Conservation (phyloP, 306 rosid genomes). For the Psophocarpus tetragonolobus region DNA sequence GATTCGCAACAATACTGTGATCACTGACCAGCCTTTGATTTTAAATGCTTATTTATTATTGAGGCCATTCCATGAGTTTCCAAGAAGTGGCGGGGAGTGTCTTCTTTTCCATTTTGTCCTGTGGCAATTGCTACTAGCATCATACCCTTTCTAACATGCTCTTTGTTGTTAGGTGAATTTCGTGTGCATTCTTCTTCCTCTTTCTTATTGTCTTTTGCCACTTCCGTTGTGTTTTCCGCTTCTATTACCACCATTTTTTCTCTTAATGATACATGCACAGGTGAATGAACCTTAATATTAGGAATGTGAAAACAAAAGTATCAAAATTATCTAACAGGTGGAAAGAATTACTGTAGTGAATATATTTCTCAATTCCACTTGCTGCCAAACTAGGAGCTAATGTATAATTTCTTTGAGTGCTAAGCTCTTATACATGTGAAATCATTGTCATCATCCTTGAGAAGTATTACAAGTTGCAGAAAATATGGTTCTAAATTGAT, state of each 20-base stretch:
- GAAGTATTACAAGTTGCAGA: conserved; percentile 7
- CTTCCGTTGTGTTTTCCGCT: neutral
- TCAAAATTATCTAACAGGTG: neutral
- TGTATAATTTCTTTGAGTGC: conserved; percentile 7
- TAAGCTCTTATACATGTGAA: conserved; percentile 16
- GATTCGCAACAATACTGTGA: neutral
- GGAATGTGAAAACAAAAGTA: conserved; percentile 9
- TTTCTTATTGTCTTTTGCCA: neutral
- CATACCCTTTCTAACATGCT: neutral
- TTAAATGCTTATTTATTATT: neutral
- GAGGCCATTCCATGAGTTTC: neutral
- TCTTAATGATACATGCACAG: neutral
- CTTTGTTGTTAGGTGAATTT: conserved; percentile 8
- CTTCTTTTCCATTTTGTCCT: neutral
- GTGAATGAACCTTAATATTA: neutral
- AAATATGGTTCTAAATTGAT: conserved; percentile 9
- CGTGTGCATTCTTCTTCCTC: neutral
- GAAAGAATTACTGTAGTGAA: neutral
- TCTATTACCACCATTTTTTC: neutral
- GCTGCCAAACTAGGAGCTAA: neutral
- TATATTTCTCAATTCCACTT: neutral
- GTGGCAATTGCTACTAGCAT: neutral
- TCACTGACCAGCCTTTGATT: conserved; percentile 5
- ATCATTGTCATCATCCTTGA: neutral
- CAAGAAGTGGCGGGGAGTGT: neutral